phyloP scores from a whole-genome alignment of 371 early-diverging fungal species.

The Sporodiniella umbellata region DNA sequence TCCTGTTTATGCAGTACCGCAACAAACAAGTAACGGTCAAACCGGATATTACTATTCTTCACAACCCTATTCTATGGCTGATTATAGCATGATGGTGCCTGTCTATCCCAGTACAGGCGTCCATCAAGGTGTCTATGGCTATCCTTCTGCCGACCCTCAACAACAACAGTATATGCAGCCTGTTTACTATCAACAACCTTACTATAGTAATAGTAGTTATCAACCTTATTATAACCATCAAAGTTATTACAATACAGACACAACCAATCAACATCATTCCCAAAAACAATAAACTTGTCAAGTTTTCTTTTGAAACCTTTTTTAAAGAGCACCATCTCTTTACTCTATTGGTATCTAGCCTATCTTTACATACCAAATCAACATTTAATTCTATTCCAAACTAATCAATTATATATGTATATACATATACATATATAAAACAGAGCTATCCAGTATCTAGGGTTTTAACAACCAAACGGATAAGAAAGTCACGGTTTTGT shows the following conservation, averaged over 20 bases:
- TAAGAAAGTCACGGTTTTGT: too few species aligned
- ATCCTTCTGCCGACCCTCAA: constrained; percentile 3
- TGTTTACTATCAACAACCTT: constrained; percentile 11
- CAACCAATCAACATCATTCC: too few species aligned
- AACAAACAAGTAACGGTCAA: not conserved
- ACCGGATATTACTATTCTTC: constrained; percentile 11
- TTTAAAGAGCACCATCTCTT: too few species aligned
- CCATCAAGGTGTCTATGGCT: constrained; percentile 9
- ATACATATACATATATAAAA: too few species aligned
- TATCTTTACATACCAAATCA: too few species aligned
- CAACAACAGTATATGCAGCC: constrained; percentile 16
- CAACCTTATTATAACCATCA: constrained; percentile 13
- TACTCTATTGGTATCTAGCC: too few species aligned
- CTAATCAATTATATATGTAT: too few species aligned
- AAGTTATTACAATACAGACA: constrained; percentile 5
- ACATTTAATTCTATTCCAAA: too few species aligned
- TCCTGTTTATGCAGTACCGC: not conserved
- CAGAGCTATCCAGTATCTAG: too few species aligned
- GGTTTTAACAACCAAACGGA: too few species aligned
- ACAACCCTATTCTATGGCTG: constrained; percentile 1
- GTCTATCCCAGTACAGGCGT: constrained; percentile 14
- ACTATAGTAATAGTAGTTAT: constrained; percentile 1
- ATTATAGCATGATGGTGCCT: constrained; percentile 17
- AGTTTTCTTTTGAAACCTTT: too few species aligned
- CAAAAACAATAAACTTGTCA: too few species aligned